Evolutionary conservation across 306 rosid species (phyloP), one percentile per base, ranked within the genome.

Genomic region (Prunus fruticosa): DNA sequence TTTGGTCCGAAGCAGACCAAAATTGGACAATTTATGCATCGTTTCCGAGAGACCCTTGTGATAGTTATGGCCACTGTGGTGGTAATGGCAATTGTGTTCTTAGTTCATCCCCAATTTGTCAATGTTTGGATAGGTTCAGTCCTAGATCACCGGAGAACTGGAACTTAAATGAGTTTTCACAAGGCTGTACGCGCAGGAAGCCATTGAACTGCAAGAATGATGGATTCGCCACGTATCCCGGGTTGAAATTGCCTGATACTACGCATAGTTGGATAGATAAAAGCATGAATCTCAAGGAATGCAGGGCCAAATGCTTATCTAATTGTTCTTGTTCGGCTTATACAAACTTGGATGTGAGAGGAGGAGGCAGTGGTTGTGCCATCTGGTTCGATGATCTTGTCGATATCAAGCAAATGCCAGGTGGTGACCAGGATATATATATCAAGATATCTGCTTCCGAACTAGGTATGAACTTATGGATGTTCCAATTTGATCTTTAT

Each of bases 261-360:
- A 77, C 73, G 6, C 57, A 74, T 25, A 60, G 88, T 61, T 86
- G 83, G 91, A 27, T 90, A 20, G 69, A 89, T 52, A 77, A 27
- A 72, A 79, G 62, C 67, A 69, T 87, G 54, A 82, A 49, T 69
- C 61, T 90, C 2, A 71, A 77, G 9, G 83, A 79, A 49, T 93
- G 96, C 89, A 85, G 30, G 82, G 47, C 6, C 0, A 83, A 73
- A 73, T 93, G 97, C 80, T 81, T 79, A 77, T 77, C 60, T 8
- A 83, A 93, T 18, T 93, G 96, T 57, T 84, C 96, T 19, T 93
- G 96, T 49, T 82, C 72, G 72, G 91, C 92, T 22, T 88, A 79
- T 28, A 18, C 92, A 19, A 86, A 83, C 72, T 78, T 89, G n/a
- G 86, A 93, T 75, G 78, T 90, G 41, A 87, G 90, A 58, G 90